Evolutionary conservation across 140 eudicot species (phyloP).

Genomic region (Cichorium intybus): DNA sequence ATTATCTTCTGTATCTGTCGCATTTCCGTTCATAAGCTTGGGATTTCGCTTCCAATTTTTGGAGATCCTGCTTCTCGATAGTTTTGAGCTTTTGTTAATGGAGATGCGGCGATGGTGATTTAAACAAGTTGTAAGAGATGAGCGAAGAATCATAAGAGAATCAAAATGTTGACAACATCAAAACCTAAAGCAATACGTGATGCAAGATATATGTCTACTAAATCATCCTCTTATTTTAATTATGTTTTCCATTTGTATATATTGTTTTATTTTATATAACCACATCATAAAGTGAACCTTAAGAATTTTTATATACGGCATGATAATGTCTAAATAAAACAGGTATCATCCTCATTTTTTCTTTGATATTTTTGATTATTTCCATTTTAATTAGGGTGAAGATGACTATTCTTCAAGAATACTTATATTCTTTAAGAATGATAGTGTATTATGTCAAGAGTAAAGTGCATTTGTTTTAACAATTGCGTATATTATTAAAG

Average conservation of each 20-base stretch:
- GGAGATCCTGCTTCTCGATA: background rate
- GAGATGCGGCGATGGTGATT: constrained; percentile 5
- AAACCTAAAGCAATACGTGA: constrained; percentile 32
- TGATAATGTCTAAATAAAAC: no score
- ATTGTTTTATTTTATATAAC: background rate
- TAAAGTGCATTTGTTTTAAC: no score
- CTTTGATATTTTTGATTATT: no score
- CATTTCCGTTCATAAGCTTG: background rate
- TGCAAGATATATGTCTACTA: constrained; percentile 28
- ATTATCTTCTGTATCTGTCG: constrained; percentile 12
- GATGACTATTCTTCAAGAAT: no score
- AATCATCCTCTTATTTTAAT: constrained; percentile 10
- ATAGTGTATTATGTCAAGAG: no score
- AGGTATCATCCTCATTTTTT: no score
- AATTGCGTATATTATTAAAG: no score
- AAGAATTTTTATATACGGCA: no score
- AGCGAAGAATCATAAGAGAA: constrained; percentile 16
- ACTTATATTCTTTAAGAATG: no score
- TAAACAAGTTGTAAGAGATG: background rate
- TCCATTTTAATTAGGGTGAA: no score
- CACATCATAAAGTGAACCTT: background rate
- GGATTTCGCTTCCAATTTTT: background rate
- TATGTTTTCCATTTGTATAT: background rate
- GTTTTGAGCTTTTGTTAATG: background rate
- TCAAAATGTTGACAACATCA: constrained; percentile 32